Evolutionary conservation across 352 stramenopile species (phyloP).

Genomic region (Blastocystis hominis): DNA sequence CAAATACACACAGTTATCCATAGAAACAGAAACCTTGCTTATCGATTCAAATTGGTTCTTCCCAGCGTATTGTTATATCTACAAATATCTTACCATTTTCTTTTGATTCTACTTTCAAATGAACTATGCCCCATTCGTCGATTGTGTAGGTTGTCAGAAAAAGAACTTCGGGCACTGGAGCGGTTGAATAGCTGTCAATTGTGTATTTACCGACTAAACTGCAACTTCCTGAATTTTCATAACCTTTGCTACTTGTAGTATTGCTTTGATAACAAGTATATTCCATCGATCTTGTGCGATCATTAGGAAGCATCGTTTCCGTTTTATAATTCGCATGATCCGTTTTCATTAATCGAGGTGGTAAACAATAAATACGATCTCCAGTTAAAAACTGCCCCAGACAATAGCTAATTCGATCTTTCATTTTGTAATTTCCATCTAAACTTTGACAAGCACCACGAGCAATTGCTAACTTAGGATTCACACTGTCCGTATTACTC

Average conservation of each 20-base stretch:
- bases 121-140: constrained; percentile 9
- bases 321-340: not conserved
- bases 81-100: not conserved
- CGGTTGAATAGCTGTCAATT: not conserved
- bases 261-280: not conserved
- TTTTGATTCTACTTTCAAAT: not conserved
- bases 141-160: not conserved
- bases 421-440: not conserved
- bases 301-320: not conserved
- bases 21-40: too few species aligned
- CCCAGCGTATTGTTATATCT: not conserved
- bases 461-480: constrained; percentile 69
- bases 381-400: not conserved
- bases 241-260: too few species aligned
- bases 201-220: not conserved
- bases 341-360: not conserved
- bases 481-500: not conserved
- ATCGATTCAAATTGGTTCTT: not conserved
- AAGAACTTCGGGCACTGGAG: not conserved
- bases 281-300: not conserved
- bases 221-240: not conserved
- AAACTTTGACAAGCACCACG: constrained; percentile 74
- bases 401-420: not conserved
- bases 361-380: not conserved
- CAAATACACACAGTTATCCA: too few species aligned